A percentile compares a stretch with the other conserved stretches of the same genome.
Evolutionary conservation across 1,139 yeast species (phyloP).

Genomic region (Sugiyamaella xylanicola): DNA sequence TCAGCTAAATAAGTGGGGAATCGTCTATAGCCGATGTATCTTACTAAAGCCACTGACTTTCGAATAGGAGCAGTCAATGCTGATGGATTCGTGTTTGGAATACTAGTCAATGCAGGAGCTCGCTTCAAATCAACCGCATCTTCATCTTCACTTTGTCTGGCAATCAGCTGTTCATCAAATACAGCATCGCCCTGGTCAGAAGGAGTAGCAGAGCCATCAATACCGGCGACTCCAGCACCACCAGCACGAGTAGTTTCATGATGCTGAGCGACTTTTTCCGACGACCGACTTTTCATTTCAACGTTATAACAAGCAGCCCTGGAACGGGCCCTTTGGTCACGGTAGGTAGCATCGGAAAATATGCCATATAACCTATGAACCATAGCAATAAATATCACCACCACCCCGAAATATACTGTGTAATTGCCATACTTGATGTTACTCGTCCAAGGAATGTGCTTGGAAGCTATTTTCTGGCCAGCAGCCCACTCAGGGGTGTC

Average conservation of each 20-base stretch:
- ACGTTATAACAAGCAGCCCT: background rate
- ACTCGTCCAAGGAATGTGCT: conserved; percentile 46
- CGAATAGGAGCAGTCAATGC: conserved; percentile 13
- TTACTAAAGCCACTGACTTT: conserved; percentile 43
- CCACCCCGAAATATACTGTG: conserved; percentile 50
- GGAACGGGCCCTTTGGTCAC: conserved; percentile 1
- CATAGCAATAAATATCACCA: conserved; percentile 45
- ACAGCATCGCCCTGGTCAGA: background rate
- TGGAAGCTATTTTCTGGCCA: conserved; percentile 44
- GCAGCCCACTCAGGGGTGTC: conserved; percentile 40
- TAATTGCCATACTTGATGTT: conserved; percentile 50
- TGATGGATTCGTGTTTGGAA: conserved; percentile 11
- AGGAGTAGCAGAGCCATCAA: background rate
- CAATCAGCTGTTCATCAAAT: background rate
- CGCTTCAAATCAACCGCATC: background rate
- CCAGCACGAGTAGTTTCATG: background rate
- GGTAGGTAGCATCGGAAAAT: conserved; percentile 24
- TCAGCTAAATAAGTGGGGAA: conserved; percentile 46
- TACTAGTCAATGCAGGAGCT: background rate
- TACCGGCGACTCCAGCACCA: background rate
- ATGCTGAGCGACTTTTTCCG: background rate
- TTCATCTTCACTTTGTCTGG: background rate
- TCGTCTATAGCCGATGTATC: conserved; percentile 55
- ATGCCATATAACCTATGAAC: conserved; percentile 48
- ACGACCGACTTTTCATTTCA: background rate